phyloP scores from a whole-genome alignment of 352 stramenopile species.

The Aphanomyces astaci region DNA sequence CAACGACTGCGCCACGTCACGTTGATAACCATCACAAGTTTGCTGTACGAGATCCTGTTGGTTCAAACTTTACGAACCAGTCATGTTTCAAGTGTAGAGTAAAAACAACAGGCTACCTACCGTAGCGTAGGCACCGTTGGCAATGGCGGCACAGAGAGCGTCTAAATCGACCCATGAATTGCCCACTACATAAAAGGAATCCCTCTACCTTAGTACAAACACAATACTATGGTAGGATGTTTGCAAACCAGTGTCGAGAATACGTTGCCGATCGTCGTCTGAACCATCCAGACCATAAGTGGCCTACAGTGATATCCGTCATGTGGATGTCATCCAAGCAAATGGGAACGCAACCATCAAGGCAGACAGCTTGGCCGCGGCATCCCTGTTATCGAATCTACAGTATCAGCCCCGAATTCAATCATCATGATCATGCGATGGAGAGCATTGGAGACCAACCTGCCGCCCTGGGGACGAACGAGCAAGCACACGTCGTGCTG shows the following conservation, averaged over 20 bases:
- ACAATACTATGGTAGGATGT: not conserved
- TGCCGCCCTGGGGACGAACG: constrained; percentile 6
- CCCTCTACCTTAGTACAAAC: too few species aligned
- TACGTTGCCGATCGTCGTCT: not conserved
- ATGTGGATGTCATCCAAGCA: not conserved
- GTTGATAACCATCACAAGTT: not conserved
- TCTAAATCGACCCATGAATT: constrained; percentile 20
- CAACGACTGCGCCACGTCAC: not conserved
- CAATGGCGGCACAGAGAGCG: not conserved
- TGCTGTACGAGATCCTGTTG: not conserved
- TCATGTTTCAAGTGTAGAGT: not conserved
- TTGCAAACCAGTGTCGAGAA: constrained; percentile 1
- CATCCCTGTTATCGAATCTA: constrained; percentile 1
- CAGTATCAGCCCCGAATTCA: too few species aligned
- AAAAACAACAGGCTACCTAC: not conserved
- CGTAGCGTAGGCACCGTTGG: not conserved
- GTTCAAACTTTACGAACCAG: too few species aligned
- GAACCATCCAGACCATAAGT: not conserved
- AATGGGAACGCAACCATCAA: not conserved
- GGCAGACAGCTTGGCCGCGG: not conserved
- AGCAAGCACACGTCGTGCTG: constrained; percentile 12
- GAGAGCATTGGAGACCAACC: not conserved
- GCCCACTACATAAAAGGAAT: constrained; percentile 11
- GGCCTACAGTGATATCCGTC: not conserved
- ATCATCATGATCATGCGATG: too few species aligned